Base-by-base conservation (phyloP, 305 asterid species). In the Fraxinus baroniana region DNA sequence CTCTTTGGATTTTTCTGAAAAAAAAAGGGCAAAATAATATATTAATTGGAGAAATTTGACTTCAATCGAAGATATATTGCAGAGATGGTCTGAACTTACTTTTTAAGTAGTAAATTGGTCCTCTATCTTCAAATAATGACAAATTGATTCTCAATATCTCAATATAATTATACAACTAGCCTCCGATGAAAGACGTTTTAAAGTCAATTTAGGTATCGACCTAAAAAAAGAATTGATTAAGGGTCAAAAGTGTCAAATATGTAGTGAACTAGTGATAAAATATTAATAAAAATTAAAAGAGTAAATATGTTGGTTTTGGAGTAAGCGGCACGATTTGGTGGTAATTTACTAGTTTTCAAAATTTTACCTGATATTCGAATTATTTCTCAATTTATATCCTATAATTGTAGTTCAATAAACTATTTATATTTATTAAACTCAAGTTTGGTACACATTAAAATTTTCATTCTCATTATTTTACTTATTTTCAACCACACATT, bases 271-370 rank as follows among this genome's bases (percentile, higher is more conserved):
- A 5, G 10, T 55, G 1, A 55, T 55, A 55, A 55, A 6, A 55
- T n/a, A n/a, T 55, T 28, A 28, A 28, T n/a, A 55, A 52, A 52
- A 52, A 17, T n/a, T 52, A 52, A 17, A 4, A 5, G 20, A 52
- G 26, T 5, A 55, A 55, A n/a, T 55, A n/a, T 4, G 3, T n/a
- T 6, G 24, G 10, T 55, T n/a, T 55, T 18, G 24, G 10, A 55
- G 26, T n/a, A n/a, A 55, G 2, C 1, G 2, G 9, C 3, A 5
- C 26, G 2, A 85, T 76, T 86, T 86, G 85, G 88, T 1, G 66
- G 26, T 5, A 4, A 1, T 49, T 49, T 81, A 87, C 89, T 86
- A 87, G 64, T 78, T 78, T 87, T 82, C 79, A 62, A 68, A 44
- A 41, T 78, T 36, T 5, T 55, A 52, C 60, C 60, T 15, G 6